Conservation (phyloP, 768 basidiomycete genomes). For the Lactarius quietus region DNA sequence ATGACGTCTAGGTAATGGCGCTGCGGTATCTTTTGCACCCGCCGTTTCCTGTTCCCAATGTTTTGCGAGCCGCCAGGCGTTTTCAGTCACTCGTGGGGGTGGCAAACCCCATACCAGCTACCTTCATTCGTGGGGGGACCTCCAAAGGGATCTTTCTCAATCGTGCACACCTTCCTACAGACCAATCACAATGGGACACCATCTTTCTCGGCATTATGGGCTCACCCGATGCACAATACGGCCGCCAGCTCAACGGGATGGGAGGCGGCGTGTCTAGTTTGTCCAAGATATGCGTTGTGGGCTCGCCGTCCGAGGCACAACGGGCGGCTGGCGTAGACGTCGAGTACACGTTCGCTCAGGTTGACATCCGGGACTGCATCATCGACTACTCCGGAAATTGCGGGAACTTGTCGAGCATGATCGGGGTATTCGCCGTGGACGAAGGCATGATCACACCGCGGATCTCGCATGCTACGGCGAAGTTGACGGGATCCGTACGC, state of each 20-base stretch:
- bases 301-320: slow-evolving; percentile 43
- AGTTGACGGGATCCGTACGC: slow-evolving; percentile 42
- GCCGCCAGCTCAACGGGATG: slow-evolving; percentile 76
- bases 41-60: background rate
- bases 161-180: slow-evolving; percentile 47
- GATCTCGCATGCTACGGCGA: slow-evolving; percentile 9
- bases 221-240: slow-evolving; percentile 67
- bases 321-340: slow-evolving; percentile 47
- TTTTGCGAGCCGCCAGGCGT: background rate
- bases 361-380: slow-evolving; percentile 49
- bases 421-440: slow-evolving; percentile 71
- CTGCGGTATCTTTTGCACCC: background rate
- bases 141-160: slow-evolving; percentile 74
- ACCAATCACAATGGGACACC: slow-evolving; percentile 49
- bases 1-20: slow-evolving; percentile 14
- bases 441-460: slow-evolving; percentile 47
- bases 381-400: slow-evolving; percentile 75
- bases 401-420: slow-evolving; percentile 69
- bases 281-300: slow-evolving; percentile 71
- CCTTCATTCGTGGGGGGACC: slow-evolving; percentile 69
- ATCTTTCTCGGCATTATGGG: slow-evolving; percentile 76
- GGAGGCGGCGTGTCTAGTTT: slow-evolving; percentile 74
- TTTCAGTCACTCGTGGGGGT: slow-evolving; percentile 15
- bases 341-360: slow-evolving; percentile 66
- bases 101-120: slow-evolving; percentile 37